These are phyloP conservation scores for Plasmodium adleri DNA, from an alignment of 169 alveolate genomes.

Conservation along the genomic window DNA sequence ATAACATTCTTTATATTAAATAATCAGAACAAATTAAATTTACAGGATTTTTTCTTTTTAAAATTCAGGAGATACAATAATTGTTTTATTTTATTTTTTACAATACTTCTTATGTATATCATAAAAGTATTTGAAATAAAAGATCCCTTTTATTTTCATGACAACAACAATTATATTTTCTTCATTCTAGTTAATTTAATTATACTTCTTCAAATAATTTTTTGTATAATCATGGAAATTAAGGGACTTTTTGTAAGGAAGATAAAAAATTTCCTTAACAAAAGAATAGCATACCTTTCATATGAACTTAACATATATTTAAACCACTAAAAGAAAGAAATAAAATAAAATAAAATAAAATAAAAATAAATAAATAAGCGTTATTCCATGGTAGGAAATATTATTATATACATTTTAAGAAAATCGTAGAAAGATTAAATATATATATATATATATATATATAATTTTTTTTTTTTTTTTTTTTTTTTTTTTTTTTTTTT, in stretches of 20 bases:
- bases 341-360: background rate
- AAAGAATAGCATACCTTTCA: conserved; percentile 21
- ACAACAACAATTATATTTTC: conserved; percentile 13
- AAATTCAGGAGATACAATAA: conserved; percentile 51
- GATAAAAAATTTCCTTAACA: conserved; percentile 36
- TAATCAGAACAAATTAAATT: conserved; percentile 26
- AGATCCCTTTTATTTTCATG: conserved; percentile 45
- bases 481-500: no score
- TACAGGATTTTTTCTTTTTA: conserved; percentile 39
- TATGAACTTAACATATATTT: conserved; percentile 21
- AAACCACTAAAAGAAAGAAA: background rate
- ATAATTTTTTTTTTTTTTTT: no score
- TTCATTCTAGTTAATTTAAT: conserved; percentile 27
- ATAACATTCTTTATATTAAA: conserved; percentile 43
- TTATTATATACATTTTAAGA: no score
- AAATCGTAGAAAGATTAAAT: no score
- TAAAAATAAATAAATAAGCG: background rate
- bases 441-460: no score
- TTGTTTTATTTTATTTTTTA: conserved; percentile 16
- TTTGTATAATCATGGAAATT: conserved; percentile 55
- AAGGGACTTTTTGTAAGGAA: conserved; percentile 20
- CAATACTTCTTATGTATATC: conserved; percentile 16
- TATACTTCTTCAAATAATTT: conserved; percentile 34
- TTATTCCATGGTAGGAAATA: no score
- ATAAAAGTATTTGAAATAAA: conserved; percentile 26